phyloP scores from a whole-genome alignment of 164 flowering plant species.

The Stephania japonica region DNA sequence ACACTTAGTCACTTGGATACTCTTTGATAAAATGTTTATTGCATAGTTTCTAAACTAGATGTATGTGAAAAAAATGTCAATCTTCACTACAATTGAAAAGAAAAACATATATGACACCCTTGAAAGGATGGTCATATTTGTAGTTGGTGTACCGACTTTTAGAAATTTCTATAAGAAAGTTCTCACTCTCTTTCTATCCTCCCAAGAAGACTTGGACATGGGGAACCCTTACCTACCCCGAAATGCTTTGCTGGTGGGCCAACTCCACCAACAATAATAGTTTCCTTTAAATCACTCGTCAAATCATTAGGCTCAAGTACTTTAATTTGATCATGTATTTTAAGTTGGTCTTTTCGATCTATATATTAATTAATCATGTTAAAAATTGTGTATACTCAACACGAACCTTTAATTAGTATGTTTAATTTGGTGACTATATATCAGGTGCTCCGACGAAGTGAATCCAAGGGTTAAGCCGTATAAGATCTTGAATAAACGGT shows the following conservation, averaged over 20 bases:
- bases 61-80: too few relatives aligned
- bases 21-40: too few relatives aligned
- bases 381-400: too few relatives aligned
- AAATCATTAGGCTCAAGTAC: not conserved
- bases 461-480: conserved; percentile 81
- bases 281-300: not conserved
- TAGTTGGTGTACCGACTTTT: not conserved
- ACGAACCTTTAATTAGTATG: not conserved
- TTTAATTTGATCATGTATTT: not conserved
- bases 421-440: not conserved
- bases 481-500: conserved; percentile 80
- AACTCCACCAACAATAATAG: not conserved
- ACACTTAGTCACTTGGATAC: too few relatives aligned
- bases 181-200: not conserved
- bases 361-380: too few relatives aligned
- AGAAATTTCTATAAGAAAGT: not conserved
- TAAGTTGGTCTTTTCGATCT: not conserved
- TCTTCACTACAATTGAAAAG: too few relatives aligned
- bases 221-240: not conserved
- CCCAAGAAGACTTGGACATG: not conserved
- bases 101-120: not conserved
- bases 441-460: conserved; percentile 86
- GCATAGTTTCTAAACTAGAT: too few relatives aligned
- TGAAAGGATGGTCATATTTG: not conserved
- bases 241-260: not conserved